Evolutionary conservation across 257 asterid species (phyloP).

Genomic region (Scutellaria galericulata): DNA sequence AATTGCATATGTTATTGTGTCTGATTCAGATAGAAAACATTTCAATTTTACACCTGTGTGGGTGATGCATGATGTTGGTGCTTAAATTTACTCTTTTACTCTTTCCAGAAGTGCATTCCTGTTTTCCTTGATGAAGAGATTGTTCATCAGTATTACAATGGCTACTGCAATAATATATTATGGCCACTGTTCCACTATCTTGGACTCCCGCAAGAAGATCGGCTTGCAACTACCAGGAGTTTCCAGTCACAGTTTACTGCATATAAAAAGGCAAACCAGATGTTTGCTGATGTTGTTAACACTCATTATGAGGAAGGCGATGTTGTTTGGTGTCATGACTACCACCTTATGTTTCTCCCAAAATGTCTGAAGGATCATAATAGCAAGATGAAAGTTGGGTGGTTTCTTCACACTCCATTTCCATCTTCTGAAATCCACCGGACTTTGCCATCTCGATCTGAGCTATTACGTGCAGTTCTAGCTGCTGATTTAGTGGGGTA

Average conservation of each 20-base stretch:
- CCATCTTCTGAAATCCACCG: conserved; percentile 97
- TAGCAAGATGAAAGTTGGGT: conserved; percentile 87
- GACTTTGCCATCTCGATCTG: conserved; percentile 90
- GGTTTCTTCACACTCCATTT: conserved; percentile 97
- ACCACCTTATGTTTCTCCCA: conserved; percentile 96
- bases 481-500: conserved; percentile 97
- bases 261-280: conserved; percentile 80
- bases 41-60: conserved; percentile 4
- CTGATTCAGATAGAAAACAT: conserved; percentile 6
- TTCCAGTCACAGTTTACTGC: conserved; percentile 92
- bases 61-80: conserved; percentile 23
- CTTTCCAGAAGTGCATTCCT: conserved; percentile 82
- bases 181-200: conserved; percentile 96
- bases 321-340: conserved; percentile 96
- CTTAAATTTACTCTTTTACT: conserved; percentile 26
- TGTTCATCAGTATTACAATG: conserved; percentile 93
- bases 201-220: conserved; percentile 97
- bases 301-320: conserved; percentile 85
- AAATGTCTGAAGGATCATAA: conserved; percentile 75
- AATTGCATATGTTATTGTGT: conserved; percentile 3
- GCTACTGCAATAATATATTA: conserved; percentile 87
- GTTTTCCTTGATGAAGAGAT: conserved; percentile 91
- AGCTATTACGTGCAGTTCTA: conserved; percentile 80
- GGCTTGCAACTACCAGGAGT: conserved; percentile 90
- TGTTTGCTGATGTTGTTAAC: conserved; percentile 94